Evolutionary conservation across 2,329 filamentous ascomycete species (phyloP), one percentile per base, ranked within the genome.

Genomic region (Paradendryphiella salina): DNA sequence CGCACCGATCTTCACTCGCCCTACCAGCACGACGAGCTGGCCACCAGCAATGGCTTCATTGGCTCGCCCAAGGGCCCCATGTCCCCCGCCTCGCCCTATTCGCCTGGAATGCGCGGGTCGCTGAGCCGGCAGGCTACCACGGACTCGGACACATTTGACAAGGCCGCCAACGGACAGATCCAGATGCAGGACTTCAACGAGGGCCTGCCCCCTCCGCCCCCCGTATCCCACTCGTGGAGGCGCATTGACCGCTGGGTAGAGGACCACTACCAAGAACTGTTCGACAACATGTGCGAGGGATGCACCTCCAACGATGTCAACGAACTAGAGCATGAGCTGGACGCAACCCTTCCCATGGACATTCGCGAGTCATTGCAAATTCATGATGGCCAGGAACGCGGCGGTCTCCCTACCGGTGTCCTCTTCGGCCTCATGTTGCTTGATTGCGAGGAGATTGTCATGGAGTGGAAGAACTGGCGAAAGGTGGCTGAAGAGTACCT

Each of bases 391-490:
- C 94, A 99, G 75, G 94, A 99, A 76, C 88, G 94, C 58, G 90
- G 91, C 56, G 94, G 94, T 57, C 82, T 82, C 50, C 94, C 94
- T 0, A 96, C 93, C 0, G 94, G 94, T 57, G 88, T 97, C 61
- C 84, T 99, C 54, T 97, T 99, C 65, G 84, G 92, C 53, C 88
- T 85, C 71, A 99, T 99, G 94, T 77, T 99, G 57, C 83, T 99
- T 50, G 94, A 99, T 73, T 97, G 94, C 69, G 94, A 99, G 74
- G 94, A 99, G 71, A 96, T 99, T 63, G 87, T 96, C 17, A 91
- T 96, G 73, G 94, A 99, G 72, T 97, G 93, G 90, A 88, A 89
- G 65, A 95, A 96, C 70, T 99, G 94, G 94, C 86, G 90, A 64
- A 86, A 84, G 57, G 94, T 99, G 56, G 96, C 96, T 69, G 85